Base-by-base conservation (phyloP, 2,329 filamentous ascomycete genomes). In the Aspergillus sp. region DNA sequence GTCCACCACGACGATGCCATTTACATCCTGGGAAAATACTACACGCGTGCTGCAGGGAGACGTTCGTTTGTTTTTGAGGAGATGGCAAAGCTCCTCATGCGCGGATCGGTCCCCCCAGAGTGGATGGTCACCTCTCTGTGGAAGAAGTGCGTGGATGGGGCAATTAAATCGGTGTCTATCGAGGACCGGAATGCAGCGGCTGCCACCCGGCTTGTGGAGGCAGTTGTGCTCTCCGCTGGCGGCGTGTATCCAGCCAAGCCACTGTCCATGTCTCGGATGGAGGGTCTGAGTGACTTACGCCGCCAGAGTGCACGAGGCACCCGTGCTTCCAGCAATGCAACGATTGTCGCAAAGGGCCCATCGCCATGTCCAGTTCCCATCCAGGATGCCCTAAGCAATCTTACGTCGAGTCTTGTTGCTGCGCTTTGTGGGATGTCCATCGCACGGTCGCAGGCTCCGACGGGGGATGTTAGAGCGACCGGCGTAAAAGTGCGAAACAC, bases 121-220 rank as follows among this genome's bases (percentile, higher is more conserved):
- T 74, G 73, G 71, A 68, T 74, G 65, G 70, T 71, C 38, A 74
- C 72, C 13, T 66, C 58, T 16, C 51, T 56, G 13, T 72, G 72
- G 69, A 73, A 68, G 41, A 54, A 55, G 6, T 71, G 67, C 52
- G 61, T 74, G 59, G 63, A 65, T 32, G 58, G 61, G 19, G 73
- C 73, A 6, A 69, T 70, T 11, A 62, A 65, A 35, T 73, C 71
- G 24, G 58, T 73, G 43, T 70, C 70, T 3, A 63, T 53, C n/a
- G 62, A 63, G n/a, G 69, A 72, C 50, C 48, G 56, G 7, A 57
- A 72, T 43, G 72, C 56, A 22, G 60, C 63, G 7, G 58, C 68
- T 13, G 69, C 69, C 13, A 65, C 61, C 3, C 56, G 56, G 3
- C 50, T 71, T 17, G 64, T 73, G 13, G 64, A 71, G 47, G 63